A percentile compares a stretch with the other conserved stretches of the same genome.
Evolutionary conservation across 306 rosid species (phyloP).

Genomic region (Fagus crenata): DNA sequence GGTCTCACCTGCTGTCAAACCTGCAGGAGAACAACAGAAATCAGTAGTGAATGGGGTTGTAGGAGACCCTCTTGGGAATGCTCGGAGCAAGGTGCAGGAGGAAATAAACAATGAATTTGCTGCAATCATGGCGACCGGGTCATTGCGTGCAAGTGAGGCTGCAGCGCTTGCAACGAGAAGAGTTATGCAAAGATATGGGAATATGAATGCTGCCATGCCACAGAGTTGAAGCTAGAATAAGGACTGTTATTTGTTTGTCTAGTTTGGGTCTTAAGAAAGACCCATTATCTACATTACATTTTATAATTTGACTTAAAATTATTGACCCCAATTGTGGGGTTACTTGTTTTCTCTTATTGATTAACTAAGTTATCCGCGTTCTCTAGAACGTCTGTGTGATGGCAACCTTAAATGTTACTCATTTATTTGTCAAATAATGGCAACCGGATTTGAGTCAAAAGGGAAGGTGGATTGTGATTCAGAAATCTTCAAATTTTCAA

Average conservation of each 20-base stretch:
- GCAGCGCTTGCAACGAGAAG: conserved; percentile 87
- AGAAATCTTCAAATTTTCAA: too few relatives aligned
- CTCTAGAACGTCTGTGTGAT: too few relatives aligned
- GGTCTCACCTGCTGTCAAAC: conserved; percentile 28
- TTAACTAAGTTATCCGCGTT: too few relatives aligned
- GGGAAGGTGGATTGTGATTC: too few relatives aligned
- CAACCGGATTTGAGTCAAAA: too few relatives aligned
- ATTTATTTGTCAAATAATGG: too few relatives aligned
- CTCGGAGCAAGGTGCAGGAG: conserved; percentile 82
- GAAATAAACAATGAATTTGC: conserved; percentile 78
- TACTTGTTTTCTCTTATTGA: too few relatives aligned
- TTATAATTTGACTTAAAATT: too few relatives aligned
- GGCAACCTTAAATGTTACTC: too few relatives aligned
- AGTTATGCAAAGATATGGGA: conserved; percentile 87
- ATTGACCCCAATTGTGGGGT: too few relatives aligned
- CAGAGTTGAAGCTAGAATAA: conserved; percentile 40
- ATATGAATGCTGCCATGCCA: conserved; percentile 37
- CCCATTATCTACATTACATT: neutral
- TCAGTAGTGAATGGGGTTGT: conserved; percentile 30
- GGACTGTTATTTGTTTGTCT: neutral
- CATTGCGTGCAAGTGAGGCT: conserved; percentile 93
- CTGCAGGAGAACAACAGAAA: conserved; percentile 23
- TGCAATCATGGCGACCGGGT: conserved; percentile 81
- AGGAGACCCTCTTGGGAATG: conserved; percentile 68
- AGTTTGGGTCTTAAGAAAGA: neutral